These are phyloP conservation scores for Lasiodiplodia citricola DNA, from an alignment of 2,329 filamentous ascomycete genomes.

Conservation along the genomic window DNA sequence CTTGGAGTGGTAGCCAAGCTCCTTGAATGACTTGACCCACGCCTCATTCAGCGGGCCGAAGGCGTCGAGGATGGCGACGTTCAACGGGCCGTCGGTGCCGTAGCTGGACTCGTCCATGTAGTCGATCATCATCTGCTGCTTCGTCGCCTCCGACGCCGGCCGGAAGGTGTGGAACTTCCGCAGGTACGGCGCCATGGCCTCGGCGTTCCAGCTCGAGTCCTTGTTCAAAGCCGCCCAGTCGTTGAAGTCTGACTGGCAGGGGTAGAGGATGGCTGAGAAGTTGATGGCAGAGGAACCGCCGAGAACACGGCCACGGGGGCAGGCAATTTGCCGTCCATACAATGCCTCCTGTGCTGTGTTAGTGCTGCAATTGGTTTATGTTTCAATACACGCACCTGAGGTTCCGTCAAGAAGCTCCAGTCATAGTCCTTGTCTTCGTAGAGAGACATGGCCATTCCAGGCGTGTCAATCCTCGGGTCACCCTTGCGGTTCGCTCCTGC, in stretches of 20 bases:
- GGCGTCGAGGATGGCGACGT: conserved; percentile 16
- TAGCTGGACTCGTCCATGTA: conserved; percentile 28
- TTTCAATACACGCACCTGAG: conserved; percentile 33
- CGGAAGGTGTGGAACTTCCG: conserved; percentile 12
- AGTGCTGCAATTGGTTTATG: neutral
- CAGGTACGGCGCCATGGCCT: conserved; percentile 13
- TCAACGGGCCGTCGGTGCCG: conserved; percentile 25
- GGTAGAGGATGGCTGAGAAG: conserved; percentile 13
- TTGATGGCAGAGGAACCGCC: conserved; percentile 43
- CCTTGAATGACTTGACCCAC: conserved; percentile 29
- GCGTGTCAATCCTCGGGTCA: conserved; percentile 37
- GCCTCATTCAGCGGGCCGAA: conserved; percentile 29
- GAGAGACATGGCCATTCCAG: conserved; percentile 32
- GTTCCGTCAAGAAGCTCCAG: conserved; percentile 39
- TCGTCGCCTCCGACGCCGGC: conserved; percentile 28
- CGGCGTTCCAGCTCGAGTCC: conserved; percentile 33
- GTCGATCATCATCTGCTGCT: conserved; percentile 30
- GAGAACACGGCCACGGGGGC: conserved; percentile 11
- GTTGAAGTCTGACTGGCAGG: conserved; percentile 14
- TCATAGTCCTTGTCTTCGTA: conserved; percentile 40
- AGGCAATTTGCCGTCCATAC: conserved; percentile 22
- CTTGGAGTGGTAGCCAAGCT: conserved; percentile 24
- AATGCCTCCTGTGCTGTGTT: neutral
- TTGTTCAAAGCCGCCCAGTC: conserved; percentile 35
- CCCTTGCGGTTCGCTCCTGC: conserved; percentile 35